phyloP scores from a whole-genome alignment of 2,329 filamentous ascomycete species.

The Stagonosporopsis vannaccii region DNA sequence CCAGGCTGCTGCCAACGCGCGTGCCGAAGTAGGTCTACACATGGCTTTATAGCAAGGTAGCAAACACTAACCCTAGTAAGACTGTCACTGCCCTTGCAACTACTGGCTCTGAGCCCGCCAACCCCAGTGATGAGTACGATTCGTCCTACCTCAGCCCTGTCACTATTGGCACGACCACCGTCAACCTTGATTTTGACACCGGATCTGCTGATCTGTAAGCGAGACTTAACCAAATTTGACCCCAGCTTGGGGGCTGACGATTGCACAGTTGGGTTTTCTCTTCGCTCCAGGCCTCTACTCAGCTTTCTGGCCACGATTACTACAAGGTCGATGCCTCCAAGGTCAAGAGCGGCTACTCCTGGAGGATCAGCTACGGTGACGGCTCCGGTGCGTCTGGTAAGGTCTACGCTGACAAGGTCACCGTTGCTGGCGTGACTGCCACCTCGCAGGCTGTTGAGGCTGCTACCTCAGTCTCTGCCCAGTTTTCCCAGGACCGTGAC shows the following conservation, averaged over 20 bases:
- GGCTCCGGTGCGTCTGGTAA: slow-evolving; percentile 68
- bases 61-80: neutral
- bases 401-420: slow-evolving; percentile 71
- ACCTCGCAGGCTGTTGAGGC: slow-evolving; percentile 70
- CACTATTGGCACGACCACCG: slow-evolving; percentile 66
- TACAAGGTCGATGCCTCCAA: slow-evolving; percentile 63
- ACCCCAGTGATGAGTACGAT: slow-evolving; percentile 50
- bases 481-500: slow-evolving; percentile 60
- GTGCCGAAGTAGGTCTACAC: slow-evolving; percentile 24
- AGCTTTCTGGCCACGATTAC: slow-evolving; percentile 62
- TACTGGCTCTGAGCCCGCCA: slow-evolving; percentile 49
- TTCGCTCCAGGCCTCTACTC: slow-evolving; percentile 58
- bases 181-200: slow-evolving; percentile 76
- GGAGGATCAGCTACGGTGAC: slow-evolving; percentile 71
- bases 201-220: slow-evolving; percentile 71
- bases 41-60: neutral
- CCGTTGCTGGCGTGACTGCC: slow-evolving; percentile 66
- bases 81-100: slow-evolving; percentile 20
- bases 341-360: slow-evolving; percentile 59
- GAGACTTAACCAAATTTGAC: neutral
- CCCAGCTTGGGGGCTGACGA: slow-evolving; percentile 19
- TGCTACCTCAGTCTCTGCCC: slow-evolving; percentile 63
- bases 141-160: slow-evolving; percentile 58
- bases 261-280: slow-evolving; percentile 71
- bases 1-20: slow-evolving; percentile 43